Base-by-base conservation (phyloP, 352 stramenopile species). In the Phytophthora pinifolia region DNA sequence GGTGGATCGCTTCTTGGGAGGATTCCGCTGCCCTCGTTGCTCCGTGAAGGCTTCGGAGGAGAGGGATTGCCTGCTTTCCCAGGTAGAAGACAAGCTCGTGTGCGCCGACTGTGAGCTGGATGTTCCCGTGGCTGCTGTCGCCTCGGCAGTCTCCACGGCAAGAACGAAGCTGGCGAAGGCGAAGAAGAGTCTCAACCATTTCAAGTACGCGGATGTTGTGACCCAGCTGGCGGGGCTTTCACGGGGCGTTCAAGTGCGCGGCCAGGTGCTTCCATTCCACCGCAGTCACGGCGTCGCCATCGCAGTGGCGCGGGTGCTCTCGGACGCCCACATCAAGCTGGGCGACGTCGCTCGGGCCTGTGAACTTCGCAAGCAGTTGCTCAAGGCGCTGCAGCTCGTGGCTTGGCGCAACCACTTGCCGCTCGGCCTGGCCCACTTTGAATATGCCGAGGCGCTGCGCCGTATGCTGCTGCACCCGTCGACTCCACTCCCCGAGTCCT, bases 251-350 rank as follows among this genome's bases (percentile, higher is more conserved):
- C 39, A 62, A n/a, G 68, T 76, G 22, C 38, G 27, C 18, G 54
- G 55, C 0, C 50, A 60, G 30, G 27, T 60, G 46, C 22, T 79
- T 0, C 56, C 53, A 36, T 70, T 83, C 43, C 61, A 73, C 34
- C 31, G 30, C 7, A 70, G 67, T 36, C 67, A 83, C 34, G 34
- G 44, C 3, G 45, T 81, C 6, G 51, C 59, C 6, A 79, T 76
- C 37, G 55, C 61, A n/a, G 41, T 65, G 29, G 32, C 53, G 6
- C 58, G 68, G 1, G 30, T 69, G 17, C 60, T 79, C 9, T 60
- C 67, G 1, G 65, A 83, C n/a, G 73, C 67, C 1, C 52, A 70
- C 9, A 54, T 67, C 41, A 83, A 83, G 53, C 13, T 73, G 13
- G 67, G 68, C n/a, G 56, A 75, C 50, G 27, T 77, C 35, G 46